Evolutionary conservation across 2,329 filamentous ascomycete species (phyloP).

Genomic region (Colletotrichum australisinense): DNA sequence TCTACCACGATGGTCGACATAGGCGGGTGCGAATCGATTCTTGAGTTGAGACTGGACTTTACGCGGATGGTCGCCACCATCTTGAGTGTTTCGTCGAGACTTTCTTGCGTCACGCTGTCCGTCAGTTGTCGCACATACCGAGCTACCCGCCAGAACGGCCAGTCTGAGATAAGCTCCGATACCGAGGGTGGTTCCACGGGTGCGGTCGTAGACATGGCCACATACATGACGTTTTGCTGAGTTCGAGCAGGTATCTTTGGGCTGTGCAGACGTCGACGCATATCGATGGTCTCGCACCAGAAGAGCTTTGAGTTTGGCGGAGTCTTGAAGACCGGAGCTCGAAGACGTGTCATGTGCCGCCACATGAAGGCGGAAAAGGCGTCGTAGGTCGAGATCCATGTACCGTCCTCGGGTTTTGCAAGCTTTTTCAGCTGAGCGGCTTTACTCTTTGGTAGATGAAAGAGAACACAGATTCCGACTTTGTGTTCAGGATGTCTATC

Average conservation of each 20-base stretch:
- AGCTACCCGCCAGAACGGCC: constrained; percentile 48
- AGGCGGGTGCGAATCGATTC: constrained; percentile 49
- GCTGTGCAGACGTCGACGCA: constrained; percentile 41
- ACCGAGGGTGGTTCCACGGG: constrained; percentile 44
- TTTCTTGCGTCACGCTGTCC: constrained; percentile 47
- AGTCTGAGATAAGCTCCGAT: constrained; percentile 48
- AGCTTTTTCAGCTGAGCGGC: constrained; percentile 51
- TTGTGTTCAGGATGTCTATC: constrained; percentile 44
- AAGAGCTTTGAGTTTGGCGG: constrained; percentile 42
- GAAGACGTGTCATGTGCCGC: constrained; percentile 49
- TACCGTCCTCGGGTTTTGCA: constrained; percentile 46
- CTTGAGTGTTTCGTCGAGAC: constrained; percentile 43
- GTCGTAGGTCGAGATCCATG: constrained; percentile 59
- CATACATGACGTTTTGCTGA: constrained; percentile 50
- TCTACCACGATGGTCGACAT: constrained; percentile 49
- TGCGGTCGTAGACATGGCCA: constrained; percentile 40
- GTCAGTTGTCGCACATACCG: constrained; percentile 51
- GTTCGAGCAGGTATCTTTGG: constrained; percentile 42
- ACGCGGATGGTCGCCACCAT: constrained; percentile 49
- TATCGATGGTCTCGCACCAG: not conserved
- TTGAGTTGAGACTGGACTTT: constrained; percentile 47
- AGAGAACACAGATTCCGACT: constrained; percentile 45
- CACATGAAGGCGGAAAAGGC: constrained; percentile 56
- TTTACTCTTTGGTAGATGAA: constrained; percentile 58
- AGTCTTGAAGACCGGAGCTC: constrained; percentile 47